These are phyloP conservation scores for Alternaria rosae DNA, from an alignment of 2,329 filamentous ascomycete species.

Conservation along the genomic window DNA sequence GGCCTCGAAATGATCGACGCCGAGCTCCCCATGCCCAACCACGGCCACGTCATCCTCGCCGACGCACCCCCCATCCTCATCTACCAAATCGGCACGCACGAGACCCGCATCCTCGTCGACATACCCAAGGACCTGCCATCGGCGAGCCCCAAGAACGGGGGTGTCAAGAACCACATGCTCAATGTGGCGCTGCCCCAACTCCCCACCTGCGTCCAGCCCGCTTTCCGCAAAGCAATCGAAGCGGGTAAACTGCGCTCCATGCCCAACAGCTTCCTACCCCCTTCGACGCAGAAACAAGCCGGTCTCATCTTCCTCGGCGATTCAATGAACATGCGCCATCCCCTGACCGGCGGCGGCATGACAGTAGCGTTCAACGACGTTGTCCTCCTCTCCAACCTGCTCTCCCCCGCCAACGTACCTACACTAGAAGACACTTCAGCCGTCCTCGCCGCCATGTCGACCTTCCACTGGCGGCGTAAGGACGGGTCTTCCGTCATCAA, in stretches of 20 bases:
- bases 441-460: slow-evolving; percentile 72
- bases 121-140: slow-evolving; percentile 79
- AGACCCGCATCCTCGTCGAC: slow-evolving; percentile 90
- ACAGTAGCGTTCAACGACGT: slow-evolving; percentile 96
- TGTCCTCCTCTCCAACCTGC: slow-evolving; percentile 75
- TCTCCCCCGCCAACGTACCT: slow-evolving; percentile 73
- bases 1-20: slow-evolving; percentile 92
- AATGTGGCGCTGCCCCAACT: slow-evolving; percentile 82
- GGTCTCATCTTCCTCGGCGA: slow-evolving; percentile 88
- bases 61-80: slow-evolving; percentile 81
- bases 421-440: slow-evolving; percentile 70
- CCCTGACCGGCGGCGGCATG: slow-evolving; percentile 96
- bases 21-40: slow-evolving; percentile 74
- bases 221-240: slow-evolving; percentile 78
- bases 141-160: slow-evolving; percentile 76
- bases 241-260: slow-evolving; percentile 82
- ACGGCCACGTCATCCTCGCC: slow-evolving; percentile 88
- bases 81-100: slow-evolving; percentile 95
- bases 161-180: slow-evolving; percentile 82
- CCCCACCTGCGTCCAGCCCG: slow-evolving; percentile 73
- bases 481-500: slow-evolving; percentile 87
- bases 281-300: slow-evolving; percentile 73
- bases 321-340: slow-evolving; percentile 99
- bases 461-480: slow-evolving; percentile 90
- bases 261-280: slow-evolving; percentile 94